A percentile compares a stretch with the other conserved stretches of the same genome.
phyloP scores from a whole-genome alignment of 2,329 filamentous ascomycete species.

The Hypoxylon sp. region DNA sequence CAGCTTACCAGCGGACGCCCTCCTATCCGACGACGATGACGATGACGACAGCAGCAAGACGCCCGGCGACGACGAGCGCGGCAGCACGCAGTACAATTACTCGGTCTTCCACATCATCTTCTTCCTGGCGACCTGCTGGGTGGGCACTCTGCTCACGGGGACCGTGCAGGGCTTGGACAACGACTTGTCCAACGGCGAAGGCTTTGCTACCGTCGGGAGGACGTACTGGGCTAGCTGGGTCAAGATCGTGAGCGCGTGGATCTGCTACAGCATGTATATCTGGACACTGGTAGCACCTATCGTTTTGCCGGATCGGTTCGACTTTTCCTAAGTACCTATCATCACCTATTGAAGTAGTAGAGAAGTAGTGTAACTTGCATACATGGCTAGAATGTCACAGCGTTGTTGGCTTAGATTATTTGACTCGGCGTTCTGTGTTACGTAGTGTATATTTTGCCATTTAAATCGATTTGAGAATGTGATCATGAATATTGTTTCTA shows the following conservation, averaged over 20 bases:
- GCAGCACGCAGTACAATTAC: slow-evolving; percentile 95
- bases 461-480: neutral
- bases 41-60: slow-evolving; percentile 76
- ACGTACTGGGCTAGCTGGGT: slow-evolving; percentile 99
- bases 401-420: slow-evolving; percentile 2
- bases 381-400: slow-evolving; percentile 4
- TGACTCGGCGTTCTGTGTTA: neutral
- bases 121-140: slow-evolving; percentile 95
- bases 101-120: slow-evolving; percentile 97
- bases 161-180: slow-evolving; percentile 48
- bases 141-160: slow-evolving; percentile 85
- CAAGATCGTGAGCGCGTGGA: slow-evolving; percentile 98
- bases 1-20: slow-evolving; percentile 89
- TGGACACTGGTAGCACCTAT: slow-evolving; percentile 94
- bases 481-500: neutral
- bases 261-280: slow-evolving; percentile 92
- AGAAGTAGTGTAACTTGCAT: slow-evolving; percentile 1
- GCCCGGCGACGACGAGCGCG: slow-evolving; percentile 88
- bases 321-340: slow-evolving; percentile 61
- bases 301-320: slow-evolving; percentile 88
- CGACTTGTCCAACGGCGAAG: slow-evolving; percentile 78
- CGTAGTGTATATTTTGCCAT: neutral
- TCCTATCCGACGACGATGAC: slow-evolving; percentile 79
- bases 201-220: slow-evolving; percentile 90
- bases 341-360: neutral